A percentile compares a stretch with the other conserved stretches of the same genome.
Conservation (phyloP, 768 basidiomycete species). For the Tylopilus vinaceipallidus region DNA sequence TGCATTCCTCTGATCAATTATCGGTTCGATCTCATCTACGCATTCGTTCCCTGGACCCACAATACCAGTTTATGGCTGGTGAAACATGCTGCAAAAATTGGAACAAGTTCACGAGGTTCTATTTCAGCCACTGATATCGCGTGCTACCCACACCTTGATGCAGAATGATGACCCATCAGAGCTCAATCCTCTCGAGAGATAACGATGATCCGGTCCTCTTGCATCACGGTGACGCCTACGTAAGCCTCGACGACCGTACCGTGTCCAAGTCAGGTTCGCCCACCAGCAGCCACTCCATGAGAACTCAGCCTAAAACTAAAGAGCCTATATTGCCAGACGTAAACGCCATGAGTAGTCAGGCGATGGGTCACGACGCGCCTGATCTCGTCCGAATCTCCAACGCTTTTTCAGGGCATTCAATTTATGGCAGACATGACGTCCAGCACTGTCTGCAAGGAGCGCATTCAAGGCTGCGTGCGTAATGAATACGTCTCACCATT, state of each 20-base stretch:
- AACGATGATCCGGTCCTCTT: not conserved
- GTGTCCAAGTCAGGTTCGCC: constrained; percentile 14
- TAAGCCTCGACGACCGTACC: constrained; percentile 9
- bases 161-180: not conserved
- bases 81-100: constrained; percentile 3
- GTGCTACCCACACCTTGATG: not conserved
- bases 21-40: not conserved
- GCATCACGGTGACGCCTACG: no score
- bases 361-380: not conserved
- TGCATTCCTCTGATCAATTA: constrained; percentile 8
- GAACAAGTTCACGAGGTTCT: not conserved
- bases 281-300: constrained; percentile 1
- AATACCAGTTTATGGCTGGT: constrained; percentile 4
- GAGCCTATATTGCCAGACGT: constrained; percentile 22
- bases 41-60: constrained; percentile 21
- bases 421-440: constrained; percentile 12
- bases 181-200: constrained; percentile 1
- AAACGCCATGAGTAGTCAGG: constrained; percentile 6
- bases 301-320: constrained; percentile 6
- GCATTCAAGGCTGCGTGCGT: constrained; percentile 10
- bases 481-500: constrained; percentile 4
- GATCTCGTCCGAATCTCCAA: not conserved
- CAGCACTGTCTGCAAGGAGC: constrained; percentile 9
- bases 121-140: not conserved
- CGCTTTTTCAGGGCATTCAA: not conserved